phyloP scores from a whole-genome alignment of 1,139 yeast genomes.

The Nematodospora anomalae region DNA sequence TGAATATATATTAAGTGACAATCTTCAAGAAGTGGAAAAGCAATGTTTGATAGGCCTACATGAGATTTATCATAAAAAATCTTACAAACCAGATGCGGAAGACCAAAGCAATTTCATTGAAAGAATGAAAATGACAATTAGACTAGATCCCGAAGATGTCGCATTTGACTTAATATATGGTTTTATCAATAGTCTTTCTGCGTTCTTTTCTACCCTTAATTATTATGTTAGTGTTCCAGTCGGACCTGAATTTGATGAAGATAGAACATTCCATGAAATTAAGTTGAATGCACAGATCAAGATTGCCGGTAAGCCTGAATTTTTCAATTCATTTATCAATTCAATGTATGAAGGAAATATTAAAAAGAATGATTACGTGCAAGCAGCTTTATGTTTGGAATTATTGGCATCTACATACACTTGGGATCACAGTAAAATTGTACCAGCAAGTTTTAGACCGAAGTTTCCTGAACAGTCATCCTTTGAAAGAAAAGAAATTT shows the following conservation, averaged over 20 bases:
- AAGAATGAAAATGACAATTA: conserved; percentile 50
- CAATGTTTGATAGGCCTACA: conserved; percentile 65
- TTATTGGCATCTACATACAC: conserved; percentile 73
- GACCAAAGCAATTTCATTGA: conserved; percentile 59
- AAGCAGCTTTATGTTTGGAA: conserved; percentile 82
- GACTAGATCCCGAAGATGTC: conserved; percentile 67
- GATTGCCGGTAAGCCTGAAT: conserved; percentile 78
- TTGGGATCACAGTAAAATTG: conserved; percentile 65
- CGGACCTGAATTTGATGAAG: conserved; percentile 85
- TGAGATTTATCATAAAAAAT: conserved; percentile 58
- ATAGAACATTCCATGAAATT: conserved; percentile 76
- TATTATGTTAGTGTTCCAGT: conserved; percentile 75
- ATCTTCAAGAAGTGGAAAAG: conserved; percentile 55
- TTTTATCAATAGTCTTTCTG: conserved; percentile 58
- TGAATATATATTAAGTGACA: conserved; percentile 62
- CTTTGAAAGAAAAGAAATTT: conserved; percentile 76
- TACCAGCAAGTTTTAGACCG: conserved; percentile 64
- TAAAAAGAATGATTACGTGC: conserved; percentile 63
- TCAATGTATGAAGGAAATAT: conserved; percentile 70
- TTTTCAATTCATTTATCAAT: conserved; percentile 74
- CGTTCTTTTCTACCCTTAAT: conserved; percentile 64
- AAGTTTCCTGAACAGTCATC: conserved; percentile 76
- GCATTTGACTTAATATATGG: conserved; percentile 54
- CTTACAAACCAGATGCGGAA: conserved; percentile 53
- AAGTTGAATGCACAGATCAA: conserved; percentile 76